Base-by-base conservation (phyloP, 108 stramenopile species). In the Skeletonema grethae region DNA sequence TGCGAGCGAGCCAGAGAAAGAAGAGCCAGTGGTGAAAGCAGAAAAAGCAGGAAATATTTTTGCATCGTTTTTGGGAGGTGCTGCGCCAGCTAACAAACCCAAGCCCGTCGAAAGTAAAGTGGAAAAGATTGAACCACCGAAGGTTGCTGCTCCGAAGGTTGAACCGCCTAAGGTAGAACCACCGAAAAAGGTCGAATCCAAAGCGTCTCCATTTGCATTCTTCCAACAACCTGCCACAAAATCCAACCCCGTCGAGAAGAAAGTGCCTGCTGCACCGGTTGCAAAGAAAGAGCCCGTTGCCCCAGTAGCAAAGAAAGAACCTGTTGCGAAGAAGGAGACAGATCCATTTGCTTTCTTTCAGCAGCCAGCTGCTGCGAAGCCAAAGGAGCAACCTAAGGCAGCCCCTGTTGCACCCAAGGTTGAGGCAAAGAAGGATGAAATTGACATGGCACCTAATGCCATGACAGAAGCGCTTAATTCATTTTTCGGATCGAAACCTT, bases 381-480 rank as follows among this genome's bases (percentile, higher is more conserved):
- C 32, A 22, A 73, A 64, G 72, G 57, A 46, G 60, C 76, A 74
- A 41, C 56, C 69, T 53, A 38, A 61, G 59, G 66, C 71, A 46
- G 60, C 76, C 6, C 68, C 70, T 30, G 65, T 66, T 62, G 29
- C 73, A 50, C 62, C 69, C 53, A 50, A 61, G 59, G 66, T 57
- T 38, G 45, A 69, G 25, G 46, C 28, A 59, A 4, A 30, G 24
- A 45, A 68, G 61, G 18, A 61, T 5, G 70, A 80, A 2, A 59
- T 79, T 53, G 43, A 69, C 50, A 70, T 75, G 61, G 77, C 73
- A 39, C 70, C 75, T 0, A 78, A 79, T 53, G 68, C 80, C 2
- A 81, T 77, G 72, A 81, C 77, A 12, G 80, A 75, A 81, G 75
- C 72, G n/a, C 70, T 77, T 36, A 79, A 66, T 62, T 85, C 75